phyloP scores from a whole-genome alignment of 1,139 yeast genomes.

The Candida buenavistaensis region DNA sequence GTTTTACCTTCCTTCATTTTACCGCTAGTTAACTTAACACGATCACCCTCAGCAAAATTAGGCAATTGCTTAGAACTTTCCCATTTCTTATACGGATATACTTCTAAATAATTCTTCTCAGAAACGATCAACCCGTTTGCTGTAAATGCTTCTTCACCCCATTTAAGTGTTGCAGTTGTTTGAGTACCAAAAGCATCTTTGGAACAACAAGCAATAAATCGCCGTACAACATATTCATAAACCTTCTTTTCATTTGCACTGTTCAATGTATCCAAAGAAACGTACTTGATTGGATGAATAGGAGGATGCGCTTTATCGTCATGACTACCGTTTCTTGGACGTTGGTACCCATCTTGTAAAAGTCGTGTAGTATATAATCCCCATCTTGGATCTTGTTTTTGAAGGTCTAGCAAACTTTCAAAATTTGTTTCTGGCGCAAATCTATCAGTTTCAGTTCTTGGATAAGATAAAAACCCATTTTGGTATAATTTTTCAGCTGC shows the following conservation, averaged over 20 bases:
- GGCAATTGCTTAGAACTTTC: slow-evolving; percentile 69
- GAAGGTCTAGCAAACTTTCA: slow-evolving; percentile 57
- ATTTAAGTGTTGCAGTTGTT: slow-evolving; percentile 61
- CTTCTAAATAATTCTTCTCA: slow-evolving; percentile 75
- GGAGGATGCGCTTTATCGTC: slow-evolving; percentile 99
- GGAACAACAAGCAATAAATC: slow-evolving; percentile 91
- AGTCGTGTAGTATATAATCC: slow-evolving; percentile 45
- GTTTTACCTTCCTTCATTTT: slow-evolving; percentile 75
- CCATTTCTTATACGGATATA: slow-evolving; percentile 83
- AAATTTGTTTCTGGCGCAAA: slow-evolving; percentile 80
- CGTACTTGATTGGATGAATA: slow-evolving; percentile 79
- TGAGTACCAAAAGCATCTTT: slow-evolving; percentile 81
- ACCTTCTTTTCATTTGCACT: slow-evolving; percentile 63
- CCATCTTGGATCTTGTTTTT: slow-evolving; percentile 50
- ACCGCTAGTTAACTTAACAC: slow-evolving; percentile 52
- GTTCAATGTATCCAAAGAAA: slow-evolving; percentile 31
- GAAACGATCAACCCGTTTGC: slow-evolving; percentile 72
- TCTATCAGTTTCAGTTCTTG: slow-evolving; percentile 94
- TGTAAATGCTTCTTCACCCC: slow-evolving; percentile 76
- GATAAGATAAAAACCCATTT: slow-evolving; percentile 85
- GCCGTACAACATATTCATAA: slow-evolving; percentile 82
- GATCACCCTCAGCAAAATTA: slow-evolving; percentile 55
- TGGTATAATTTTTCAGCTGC: slow-evolving; percentile 87
- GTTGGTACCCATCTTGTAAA: slow-evolving; percentile 36
- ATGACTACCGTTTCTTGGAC: slow-evolving; percentile 77